phyloP scores from a whole-genome alignment of 2,329 filamentous ascomycete species.

The Xylaria polymorpha region DNA sequence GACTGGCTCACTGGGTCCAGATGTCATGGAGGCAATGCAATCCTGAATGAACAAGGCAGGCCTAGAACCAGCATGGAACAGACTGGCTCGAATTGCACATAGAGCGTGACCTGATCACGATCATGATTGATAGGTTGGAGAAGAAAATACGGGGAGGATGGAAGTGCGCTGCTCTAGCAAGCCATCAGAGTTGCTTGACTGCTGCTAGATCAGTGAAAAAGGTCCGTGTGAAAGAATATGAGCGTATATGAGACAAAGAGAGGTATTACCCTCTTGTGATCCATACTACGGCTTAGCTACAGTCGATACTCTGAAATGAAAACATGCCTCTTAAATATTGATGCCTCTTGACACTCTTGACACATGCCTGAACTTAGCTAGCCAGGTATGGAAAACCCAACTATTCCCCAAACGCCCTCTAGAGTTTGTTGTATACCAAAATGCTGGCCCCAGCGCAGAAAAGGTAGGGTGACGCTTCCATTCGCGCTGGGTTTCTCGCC shows the following conservation, averaged over 20 bases:
- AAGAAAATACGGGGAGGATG: too few species aligned
- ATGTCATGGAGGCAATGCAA: constrained; percentile 8
- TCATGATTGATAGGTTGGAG: too few species aligned
- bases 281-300: not conserved
- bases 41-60: not conserved
- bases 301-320: not conserved
- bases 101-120: too few species aligned
- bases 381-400: not conserved
- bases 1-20: constrained; percentile 28
- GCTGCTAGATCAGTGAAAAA: too few species aligned
- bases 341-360: not conserved
- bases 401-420: not conserved
- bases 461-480: not conserved
- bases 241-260: not conserved
- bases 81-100: too few species aligned
- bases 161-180: too few species aligned
- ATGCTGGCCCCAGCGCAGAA: not conserved
- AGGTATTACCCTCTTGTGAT: not conserved
- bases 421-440: not conserved
- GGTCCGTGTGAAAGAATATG: too few species aligned
- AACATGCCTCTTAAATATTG: not conserved
- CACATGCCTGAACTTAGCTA: not conserved
- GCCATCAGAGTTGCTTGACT: too few species aligned
- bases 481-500: not conserved
- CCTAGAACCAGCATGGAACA: not conserved